phyloP scores from a whole-genome alignment of 2,329 filamentous ascomycete species.

The Botrytis paeoniae region DNA sequence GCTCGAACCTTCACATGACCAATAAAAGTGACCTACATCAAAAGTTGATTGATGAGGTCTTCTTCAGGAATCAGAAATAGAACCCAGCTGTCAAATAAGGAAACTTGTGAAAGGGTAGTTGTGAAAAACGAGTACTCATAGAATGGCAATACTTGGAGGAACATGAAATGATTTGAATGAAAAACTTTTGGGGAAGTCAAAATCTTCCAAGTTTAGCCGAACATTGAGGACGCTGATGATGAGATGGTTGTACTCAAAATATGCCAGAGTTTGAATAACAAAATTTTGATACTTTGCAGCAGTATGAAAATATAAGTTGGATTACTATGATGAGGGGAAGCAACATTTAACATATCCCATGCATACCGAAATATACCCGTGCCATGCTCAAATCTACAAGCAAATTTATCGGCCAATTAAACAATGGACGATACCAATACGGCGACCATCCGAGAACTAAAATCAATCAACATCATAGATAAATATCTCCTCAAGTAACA shows the following conservation, averaged over 20 bases:
- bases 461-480: conserved; percentile 19
- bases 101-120: too few species aligned
- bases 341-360: neutral
- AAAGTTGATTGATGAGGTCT: neutral
- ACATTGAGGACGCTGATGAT: neutral
- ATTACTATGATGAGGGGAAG: too few species aligned
- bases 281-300: neutral
- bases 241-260: neutral
- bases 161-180: neutral
- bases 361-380: conserved; percentile 10
- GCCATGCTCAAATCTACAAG: neutral
- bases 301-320: neutral
- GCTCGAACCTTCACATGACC: neutral
- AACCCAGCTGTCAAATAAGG: neutral
- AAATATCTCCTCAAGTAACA: conserved; percentile 15
- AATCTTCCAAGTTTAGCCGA: neutral
- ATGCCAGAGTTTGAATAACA: neutral
- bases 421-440: conserved; percentile 7
- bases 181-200: neutral
- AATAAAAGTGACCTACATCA: neutral
- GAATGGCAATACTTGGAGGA: neutral
- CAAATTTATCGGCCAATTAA: conserved; percentile 8
- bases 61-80: neutral
- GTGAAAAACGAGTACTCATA: neutral
- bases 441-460: conserved; percentile 16